Conservation (phyloP, 371 early-diverging fungal genomes). For the Apophysomyces trapeziformis region DNA sequence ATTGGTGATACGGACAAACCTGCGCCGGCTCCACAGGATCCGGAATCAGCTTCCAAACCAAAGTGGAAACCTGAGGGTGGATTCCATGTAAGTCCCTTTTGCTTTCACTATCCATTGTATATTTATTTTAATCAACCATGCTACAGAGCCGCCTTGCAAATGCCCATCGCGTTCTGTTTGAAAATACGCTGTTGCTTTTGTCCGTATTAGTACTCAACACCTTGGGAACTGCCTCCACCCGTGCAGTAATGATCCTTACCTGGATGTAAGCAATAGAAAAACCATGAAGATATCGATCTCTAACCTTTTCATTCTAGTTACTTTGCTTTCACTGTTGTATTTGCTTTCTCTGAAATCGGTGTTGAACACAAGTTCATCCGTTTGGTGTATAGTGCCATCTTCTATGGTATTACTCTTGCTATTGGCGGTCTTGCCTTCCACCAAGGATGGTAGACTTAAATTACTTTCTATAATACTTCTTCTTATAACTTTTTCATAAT, state of each 20-base stretch:
- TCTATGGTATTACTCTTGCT: conserved; percentile 44
- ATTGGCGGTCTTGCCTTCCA: conserved; percentile 46
- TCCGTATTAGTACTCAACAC: conserved; percentile 45
- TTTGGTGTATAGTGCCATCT: conserved; percentile 34
- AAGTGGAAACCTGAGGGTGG: conserved; percentile 16
- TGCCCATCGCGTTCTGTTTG: conserved; percentile 36
- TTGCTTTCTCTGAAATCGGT: conserved; percentile 36
- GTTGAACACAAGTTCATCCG: conserved; percentile 44
- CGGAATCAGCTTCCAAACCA: conserved; percentile 21
- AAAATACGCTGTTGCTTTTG: conserved; percentile 42
- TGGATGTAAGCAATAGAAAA: conserved; percentile 37
- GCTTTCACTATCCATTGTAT: not conserved
- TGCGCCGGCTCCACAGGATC: conserved; percentile 31
- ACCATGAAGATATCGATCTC: not conserved
- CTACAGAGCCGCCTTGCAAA: conserved; percentile 20
- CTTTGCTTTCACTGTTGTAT: conserved; percentile 49
- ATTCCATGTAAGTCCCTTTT: conserved; percentile 8
- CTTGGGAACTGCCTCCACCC: conserved; percentile 47
- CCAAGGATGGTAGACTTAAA: conserved; percentile 35
- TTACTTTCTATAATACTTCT: not conserved
- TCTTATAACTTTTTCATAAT: conserved; percentile 5
- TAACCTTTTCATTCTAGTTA: conserved; percentile 20
- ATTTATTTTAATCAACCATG: not conserved
- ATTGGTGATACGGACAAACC: conserved; percentile 19
- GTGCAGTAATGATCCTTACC: conserved; percentile 49